A percentile compares a stretch with the other conserved stretches of the same genome.
Evolutionary conservation across 768 basidiomycete genomes (phyloP).

Genomic region (Termitomyces titanicus): DNA sequence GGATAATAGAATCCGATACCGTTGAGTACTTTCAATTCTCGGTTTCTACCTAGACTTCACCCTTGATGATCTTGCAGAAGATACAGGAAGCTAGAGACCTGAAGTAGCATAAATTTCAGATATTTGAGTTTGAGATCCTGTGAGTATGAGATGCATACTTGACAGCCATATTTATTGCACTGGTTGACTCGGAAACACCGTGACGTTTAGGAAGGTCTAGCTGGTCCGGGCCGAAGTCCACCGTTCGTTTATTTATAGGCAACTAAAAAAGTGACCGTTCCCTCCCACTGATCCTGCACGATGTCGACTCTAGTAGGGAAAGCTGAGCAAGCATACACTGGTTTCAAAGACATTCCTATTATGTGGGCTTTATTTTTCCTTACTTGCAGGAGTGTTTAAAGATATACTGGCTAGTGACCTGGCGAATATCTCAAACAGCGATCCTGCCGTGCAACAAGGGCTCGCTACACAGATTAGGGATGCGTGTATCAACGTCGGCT

Average conservation of each 20-base stretch:
- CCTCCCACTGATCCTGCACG: not conserved
- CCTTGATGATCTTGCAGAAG: slow-evolving; percentile 96
- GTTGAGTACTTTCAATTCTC: not conserved
- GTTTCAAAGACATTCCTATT: slow-evolving; percentile 34
- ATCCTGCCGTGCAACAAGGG: slow-evolving; percentile 30
- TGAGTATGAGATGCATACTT: slow-evolving; percentile 25
- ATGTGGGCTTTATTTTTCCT: slow-evolving; percentile 25
- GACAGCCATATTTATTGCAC: slow-evolving; percentile 30
- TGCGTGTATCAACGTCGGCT: slow-evolving; percentile 80
- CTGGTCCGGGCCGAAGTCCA: not conserved
- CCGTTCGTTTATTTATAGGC: not conserved
- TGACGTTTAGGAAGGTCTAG: not conserved
- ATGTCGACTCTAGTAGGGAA: slow-evolving; percentile 21
- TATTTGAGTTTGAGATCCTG: not conserved
- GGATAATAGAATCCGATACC: not conserved
- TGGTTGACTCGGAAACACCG: no score
- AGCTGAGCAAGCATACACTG: slow-evolving; percentile 16
- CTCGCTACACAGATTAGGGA: slow-evolving; percentile 61
- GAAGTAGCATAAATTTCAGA: not conserved
- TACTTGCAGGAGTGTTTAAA: not conserved
- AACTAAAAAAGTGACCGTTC: not conserved
- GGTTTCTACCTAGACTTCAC: slow-evolving; percentile 29
- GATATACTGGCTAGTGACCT: slow-evolving; percentile 36
- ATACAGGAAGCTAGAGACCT: slow-evolving; percentile 68
- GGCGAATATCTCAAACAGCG: slow-evolving; percentile 30